These are phyloP conservation scores for Pharnaceum exiguum DNA, from an alignment of 148 eudicot species.

Conservation along the genomic window DNA sequence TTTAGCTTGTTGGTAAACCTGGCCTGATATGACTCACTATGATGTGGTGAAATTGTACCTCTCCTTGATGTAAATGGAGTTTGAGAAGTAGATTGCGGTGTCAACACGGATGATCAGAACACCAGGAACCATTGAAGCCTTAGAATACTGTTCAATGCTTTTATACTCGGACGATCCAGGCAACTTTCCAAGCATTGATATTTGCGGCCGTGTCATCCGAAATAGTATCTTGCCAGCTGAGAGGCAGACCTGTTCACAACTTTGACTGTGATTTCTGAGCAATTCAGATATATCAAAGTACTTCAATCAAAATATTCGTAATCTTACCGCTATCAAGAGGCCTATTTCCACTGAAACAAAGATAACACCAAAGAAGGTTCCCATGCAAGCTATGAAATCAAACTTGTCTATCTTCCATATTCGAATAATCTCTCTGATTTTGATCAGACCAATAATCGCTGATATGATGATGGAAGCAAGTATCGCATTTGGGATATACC, in stretches of 20 bases:
- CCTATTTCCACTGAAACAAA: conserved; percentile 59
- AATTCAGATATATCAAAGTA: too few species aligned
- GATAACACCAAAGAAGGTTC: conserved; percentile 73
- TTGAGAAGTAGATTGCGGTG: conserved; percentile 88
- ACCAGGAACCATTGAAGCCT: conserved; percentile 62
- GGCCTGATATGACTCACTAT: not conserved
- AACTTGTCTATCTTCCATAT: conserved; percentile 67
- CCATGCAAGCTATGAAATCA: conserved; percentile 65
- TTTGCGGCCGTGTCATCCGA: conserved; percentile 85
- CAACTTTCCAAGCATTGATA: conserved; percentile 73
- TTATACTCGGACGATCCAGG: conserved; percentile 69
- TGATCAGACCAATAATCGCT: conserved; percentile 62
- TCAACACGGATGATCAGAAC: conserved; percentile 64
- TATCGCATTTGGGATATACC: conserved; percentile 61
- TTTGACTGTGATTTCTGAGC: too few species aligned
- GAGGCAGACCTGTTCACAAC: conserved; percentile 69
- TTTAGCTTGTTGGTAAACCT: too few species aligned
- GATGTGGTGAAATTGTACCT: conserved; percentile 36
- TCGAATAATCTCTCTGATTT: conserved; percentile 41
- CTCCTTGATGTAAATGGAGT: conserved; percentile 76
- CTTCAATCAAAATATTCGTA: not conserved
- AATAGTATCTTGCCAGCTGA: conserved; percentile 85
- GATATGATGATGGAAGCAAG: conserved; percentile 70
- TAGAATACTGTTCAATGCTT: conserved; percentile 75
- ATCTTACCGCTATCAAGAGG: conserved; percentile 54